Conservation (phyloP, 148 eudicot genomes). For the Arctostaphylos glauca region DNA sequence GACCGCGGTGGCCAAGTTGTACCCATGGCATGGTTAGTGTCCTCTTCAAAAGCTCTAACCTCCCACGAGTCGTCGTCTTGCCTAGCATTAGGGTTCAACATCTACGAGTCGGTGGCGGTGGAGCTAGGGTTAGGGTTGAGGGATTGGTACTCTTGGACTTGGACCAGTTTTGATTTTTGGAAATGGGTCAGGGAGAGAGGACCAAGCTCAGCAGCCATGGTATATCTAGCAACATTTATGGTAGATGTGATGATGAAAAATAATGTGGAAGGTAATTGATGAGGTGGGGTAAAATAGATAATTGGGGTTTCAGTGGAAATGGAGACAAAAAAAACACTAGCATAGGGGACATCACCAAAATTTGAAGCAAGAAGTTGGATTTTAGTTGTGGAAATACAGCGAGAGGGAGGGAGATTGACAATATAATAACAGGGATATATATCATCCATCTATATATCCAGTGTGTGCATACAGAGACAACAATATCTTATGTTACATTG, state of each 20-base stretch:
- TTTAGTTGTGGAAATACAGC: neutral
- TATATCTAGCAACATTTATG: neutral
- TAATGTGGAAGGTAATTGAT: neutral
- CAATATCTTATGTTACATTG: neutral
- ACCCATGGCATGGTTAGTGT: conserved; percentile 31
- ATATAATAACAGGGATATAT: neutral
- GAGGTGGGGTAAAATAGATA: conserved; percentile 24
- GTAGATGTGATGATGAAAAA: neutral
- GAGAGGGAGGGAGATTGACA: neutral
- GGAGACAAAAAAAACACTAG: conserved; percentile 17
- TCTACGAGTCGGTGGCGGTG: conserved; percentile 11
- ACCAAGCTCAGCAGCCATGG: conserved; percentile 24
- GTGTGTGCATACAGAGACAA: neutral
- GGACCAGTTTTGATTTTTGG: conserved; percentile 18
- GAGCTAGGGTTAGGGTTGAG: conserved; percentile 11
- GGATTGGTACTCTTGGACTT: conserved; percentile 8
- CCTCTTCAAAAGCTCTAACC: conserved; percentile 41
- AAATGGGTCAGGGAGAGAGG: conserved; percentile 21
- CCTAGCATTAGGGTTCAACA: conserved; percentile 29
- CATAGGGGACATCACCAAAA: conserved; percentile 17
- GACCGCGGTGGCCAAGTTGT: conserved; percentile 68
- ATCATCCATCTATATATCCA: neutral
- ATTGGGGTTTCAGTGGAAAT: conserved; percentile 20
- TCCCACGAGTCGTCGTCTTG: conserved; percentile 37
- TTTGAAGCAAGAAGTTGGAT: conserved; percentile 19